Evolutionary conservation across 257 asterid genomes (phyloP), one percentile per base, ranked within the genome.

Genomic region (Voacanga thouarsii): DNA sequence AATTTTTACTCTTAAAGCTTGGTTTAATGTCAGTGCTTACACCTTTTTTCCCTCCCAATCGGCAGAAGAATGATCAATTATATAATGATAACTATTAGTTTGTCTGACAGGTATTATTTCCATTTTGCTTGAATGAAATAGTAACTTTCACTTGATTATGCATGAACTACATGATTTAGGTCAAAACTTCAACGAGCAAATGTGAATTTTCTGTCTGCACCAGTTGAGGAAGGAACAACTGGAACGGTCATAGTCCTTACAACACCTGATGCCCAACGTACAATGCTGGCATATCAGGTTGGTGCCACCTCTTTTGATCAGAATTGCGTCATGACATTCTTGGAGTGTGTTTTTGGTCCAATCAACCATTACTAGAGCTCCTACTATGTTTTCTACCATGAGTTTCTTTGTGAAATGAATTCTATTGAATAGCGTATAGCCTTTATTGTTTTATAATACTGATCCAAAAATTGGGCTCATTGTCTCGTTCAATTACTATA

Each of bases 231-330:
- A 80, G 97, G 98, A 83, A 96, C 98, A 26, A 96, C 99, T 0
- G 99, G 99, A 76, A 96, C 97, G 12, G 97, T 93, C 77, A 93
- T 96, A 83, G 99, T 96, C 81, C 90, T 96, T 80, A 96, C 99
- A 71, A 92, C 98, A 77, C 85, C 92, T 7, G 99, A 96, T 84
- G 99, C 99, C 82, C 99, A 93, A 77, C 91, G 99, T 18, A 93
- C 99, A 66, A 96, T 96, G 99, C 97, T 96, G 70, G 94, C 99
- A 18, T 89, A 93, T 83, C 98, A 92, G 98, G 99, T 95, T 74
- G 59, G 75, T 70, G 37, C 55, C 59, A 80, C 55, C 41, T 72
- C 59, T 47, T 28, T 55, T 24, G 28, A 14, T 71, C 73, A 45
- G 37, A 41, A 39, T 18, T 26, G 7, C 56, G 23, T 26, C 33